Evolutionary conservation across 2,329 filamentous ascomycete genomes (phyloP), one percentile per base, ranked within the genome.

Genomic region (Epichloe uncinata): DNA sequence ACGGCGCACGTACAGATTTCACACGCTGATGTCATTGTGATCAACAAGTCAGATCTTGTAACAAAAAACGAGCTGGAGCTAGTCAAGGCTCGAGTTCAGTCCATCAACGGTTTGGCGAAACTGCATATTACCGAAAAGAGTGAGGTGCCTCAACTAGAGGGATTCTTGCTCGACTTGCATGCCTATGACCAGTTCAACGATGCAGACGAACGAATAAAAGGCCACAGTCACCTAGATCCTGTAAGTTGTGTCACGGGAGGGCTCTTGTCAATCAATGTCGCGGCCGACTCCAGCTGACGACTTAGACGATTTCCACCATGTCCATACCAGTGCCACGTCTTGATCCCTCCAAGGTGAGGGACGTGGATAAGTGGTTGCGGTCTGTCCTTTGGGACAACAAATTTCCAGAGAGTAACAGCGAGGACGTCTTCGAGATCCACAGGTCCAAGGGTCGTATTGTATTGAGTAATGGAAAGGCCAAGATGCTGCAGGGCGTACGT

Each of bases 1-100:
- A 95, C 87, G 2, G 93, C 93, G 0, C 93, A 98, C 66, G 77
- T 97, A 45, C 93, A 98, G 61, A 95, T 98, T 53, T 96, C 89
- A 1, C 91, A 98, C 60, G 93, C 93, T 6, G 93, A 98, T 67
- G 88, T 97, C 8, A 78, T 98, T 42, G 80, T 98, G 38, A 79
- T 98, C 58, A 98, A 98, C 70, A 98, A 98, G 66, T 75, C 83
- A 3, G 93, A 98, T 62, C 73, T 96, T 3, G 89, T 97, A 3
- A 79, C 75, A 5, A 64, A 75, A 1, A 69, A 77, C 6, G 81
- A 95, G 58, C 74, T 97, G 1, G 67, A 78, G n/a, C 67, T 63
- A 0, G 86, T 96, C 7, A 76, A 74, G 54, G 73, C 78, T 15
- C 78, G 93, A 43, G 82, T 97, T 48, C 71, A 76, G 49, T 84